phyloP scores from a whole-genome alignment of 2,329 filamentous ascomycete species.

The Cercospora janseana region DNA sequence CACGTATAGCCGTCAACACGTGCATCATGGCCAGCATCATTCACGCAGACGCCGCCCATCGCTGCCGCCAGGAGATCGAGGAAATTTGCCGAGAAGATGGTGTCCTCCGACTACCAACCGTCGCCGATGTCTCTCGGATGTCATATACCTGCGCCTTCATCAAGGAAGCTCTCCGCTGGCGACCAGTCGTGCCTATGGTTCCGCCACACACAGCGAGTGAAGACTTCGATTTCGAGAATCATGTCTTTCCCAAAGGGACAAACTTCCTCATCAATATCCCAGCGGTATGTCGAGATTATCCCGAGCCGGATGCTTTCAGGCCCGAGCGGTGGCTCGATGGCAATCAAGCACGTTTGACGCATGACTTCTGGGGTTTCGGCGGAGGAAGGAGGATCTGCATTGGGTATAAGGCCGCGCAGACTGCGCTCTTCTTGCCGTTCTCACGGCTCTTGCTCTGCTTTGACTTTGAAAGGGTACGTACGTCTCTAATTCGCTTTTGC shows the following conservation, averaged over 20 bases:
- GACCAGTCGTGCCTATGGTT: slow-evolving; percentile 15
- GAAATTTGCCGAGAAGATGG: background rate
- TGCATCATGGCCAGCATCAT: slow-evolving; percentile 16
- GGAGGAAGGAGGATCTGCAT: slow-evolving; percentile 17
- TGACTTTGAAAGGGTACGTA: slow-evolving; percentile 9
- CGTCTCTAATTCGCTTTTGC: background rate
- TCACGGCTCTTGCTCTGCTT: slow-evolving; percentile 10
- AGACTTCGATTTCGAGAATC: slow-evolving; percentile 15
- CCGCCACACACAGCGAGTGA: slow-evolving; percentile 16
- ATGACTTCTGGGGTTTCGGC: slow-evolving; percentile 18
- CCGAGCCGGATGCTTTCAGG: slow-evolving; percentile 5
- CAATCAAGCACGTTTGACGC: slow-evolving; percentile 5
- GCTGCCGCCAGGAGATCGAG: slow-evolving; percentile 11
- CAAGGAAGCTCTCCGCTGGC: slow-evolving; percentile 19
- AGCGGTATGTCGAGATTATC: slow-evolving; percentile 13
- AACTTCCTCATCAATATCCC: slow-evolving; percentile 18
- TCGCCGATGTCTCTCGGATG: slow-evolving; percentile 4
- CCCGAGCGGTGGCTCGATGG: slow-evolving; percentile 17
- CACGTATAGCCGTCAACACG: slow-evolving; percentile 18
- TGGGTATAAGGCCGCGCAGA: slow-evolving; percentile 16
- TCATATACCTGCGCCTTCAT: slow-evolving; percentile 18
- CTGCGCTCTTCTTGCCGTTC: slow-evolving; percentile 15
- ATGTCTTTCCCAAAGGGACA: slow-evolving; percentile 14
- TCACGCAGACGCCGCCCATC: background rate
- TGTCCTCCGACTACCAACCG: slow-evolving; percentile 1